Evolutionary conservation across 2,329 filamentous ascomycete species (phyloP).

Genomic region (Verticillium nubilum): DNA sequence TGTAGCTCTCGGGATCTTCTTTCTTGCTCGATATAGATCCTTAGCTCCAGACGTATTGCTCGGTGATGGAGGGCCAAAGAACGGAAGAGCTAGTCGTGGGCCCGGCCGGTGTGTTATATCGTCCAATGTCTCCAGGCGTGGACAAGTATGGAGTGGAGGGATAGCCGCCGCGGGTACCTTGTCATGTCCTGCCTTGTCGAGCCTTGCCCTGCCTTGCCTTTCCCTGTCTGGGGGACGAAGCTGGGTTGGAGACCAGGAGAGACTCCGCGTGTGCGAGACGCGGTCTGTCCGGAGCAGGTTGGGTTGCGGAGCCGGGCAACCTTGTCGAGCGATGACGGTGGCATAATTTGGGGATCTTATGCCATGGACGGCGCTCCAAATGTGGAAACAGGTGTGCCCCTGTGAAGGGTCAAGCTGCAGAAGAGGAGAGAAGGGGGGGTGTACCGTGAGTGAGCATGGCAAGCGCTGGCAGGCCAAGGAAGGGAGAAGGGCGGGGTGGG

Average conservation of each 20-base stretch:
- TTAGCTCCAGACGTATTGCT: background rate
- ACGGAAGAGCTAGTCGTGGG: constrained; percentile 26
- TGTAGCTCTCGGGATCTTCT: constrained; percentile 21
- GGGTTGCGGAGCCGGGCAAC: constrained; percentile 17
- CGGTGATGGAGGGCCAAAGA: constrained; percentile 15
- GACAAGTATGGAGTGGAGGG: background rate
- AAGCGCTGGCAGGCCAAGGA: background rate
- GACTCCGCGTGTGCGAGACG: background rate
- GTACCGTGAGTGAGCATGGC: background rate
- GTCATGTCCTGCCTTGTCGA: background rate
- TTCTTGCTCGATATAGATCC: background rate
- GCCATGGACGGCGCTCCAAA: constrained; percentile 38
- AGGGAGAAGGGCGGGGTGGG: constrained; percentile 1
- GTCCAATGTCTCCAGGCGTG: constrained; percentile 14
- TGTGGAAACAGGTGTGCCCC: constrained; percentile 40
- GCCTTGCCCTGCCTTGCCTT: background rate
- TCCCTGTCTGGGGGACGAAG: background rate
- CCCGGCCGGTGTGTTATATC: constrained; percentile 38
- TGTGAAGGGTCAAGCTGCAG: background rate
- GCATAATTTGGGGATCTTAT: constrained; percentile 58
- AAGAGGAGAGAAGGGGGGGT: background rate
- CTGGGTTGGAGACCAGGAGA: background rate
- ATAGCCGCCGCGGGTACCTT: background rate
- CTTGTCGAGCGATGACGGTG: constrained; percentile 43
- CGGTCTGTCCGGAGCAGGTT: constrained; percentile 8